These are phyloP conservation scores for Taphrina flavorubra DNA, from an alignment of 1,139 yeast species.

Conservation along the genomic window DNA sequence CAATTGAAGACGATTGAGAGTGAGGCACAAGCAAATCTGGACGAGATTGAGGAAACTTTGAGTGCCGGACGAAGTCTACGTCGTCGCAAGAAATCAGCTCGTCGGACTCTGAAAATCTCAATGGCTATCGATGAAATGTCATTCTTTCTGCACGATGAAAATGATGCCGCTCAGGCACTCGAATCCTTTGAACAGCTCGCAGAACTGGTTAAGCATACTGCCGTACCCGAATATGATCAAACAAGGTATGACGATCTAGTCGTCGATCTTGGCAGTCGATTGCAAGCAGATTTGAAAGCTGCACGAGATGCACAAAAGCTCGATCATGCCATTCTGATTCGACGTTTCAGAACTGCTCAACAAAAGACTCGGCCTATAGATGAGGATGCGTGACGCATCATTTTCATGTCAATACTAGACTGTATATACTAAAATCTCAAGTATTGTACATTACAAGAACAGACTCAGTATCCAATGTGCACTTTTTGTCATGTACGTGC, in stretches of 20 bases:
- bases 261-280: not conserved
- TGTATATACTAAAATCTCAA: no score
- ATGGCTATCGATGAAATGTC: slow-evolving; percentile 16
- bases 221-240: slow-evolving; percentile 9
- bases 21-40: slow-evolving; percentile 5
- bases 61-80: slow-evolving; percentile 5
- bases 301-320: not conserved
- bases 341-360: slow-evolving; percentile 2
- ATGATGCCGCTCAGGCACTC: not conserved
- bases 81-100: not conserved
- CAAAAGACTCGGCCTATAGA: not conserved
- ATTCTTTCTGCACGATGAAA: slow-evolving; percentile 12
- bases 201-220: not conserved
- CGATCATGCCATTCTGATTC: slow-evolving; percentile 10
- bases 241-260: slow-evolving; percentile 4
- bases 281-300: not conserved
- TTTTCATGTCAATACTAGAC: no score
- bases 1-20: slow-evolving; percentile 8
- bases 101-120: not conserved
- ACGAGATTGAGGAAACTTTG: slow-evolving; percentile 9
- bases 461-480: no score
- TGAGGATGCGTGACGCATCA: no score
- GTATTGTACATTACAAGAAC: no score
- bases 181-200: slow-evolving; percentile 17
- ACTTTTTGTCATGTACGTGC: no score